A percentile compares a stretch with the other conserved stretches of the same genome.
phyloP scores from a whole-genome alignment of 352 stramenopile genomes.

The Elongisporangium senticosum region DNA sequence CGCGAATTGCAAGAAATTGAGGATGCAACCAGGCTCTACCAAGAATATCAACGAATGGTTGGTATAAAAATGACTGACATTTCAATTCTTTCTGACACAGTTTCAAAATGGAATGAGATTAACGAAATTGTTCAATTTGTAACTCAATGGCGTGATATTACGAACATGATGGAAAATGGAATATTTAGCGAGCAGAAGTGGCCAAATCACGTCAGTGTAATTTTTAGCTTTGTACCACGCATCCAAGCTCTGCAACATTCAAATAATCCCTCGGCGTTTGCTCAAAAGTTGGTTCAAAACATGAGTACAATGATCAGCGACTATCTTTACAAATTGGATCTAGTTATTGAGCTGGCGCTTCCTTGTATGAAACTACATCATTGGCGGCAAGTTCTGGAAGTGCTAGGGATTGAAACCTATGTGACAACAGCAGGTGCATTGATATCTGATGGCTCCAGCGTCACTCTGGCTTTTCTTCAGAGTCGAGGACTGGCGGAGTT shows the following conservation, averaged over 20 bases:
- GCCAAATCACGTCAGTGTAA: constrained; percentile 26
- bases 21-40: constrained; percentile 48
- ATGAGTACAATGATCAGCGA: constrained; percentile 24
- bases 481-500: constrained; percentile 43
- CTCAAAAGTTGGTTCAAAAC: constrained; percentile 31
- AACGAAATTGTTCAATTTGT: constrained; percentile 50
- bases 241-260: constrained; percentile 28
- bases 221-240: constrained; percentile 27
- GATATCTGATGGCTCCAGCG: constrained; percentile 39
- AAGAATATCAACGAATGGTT: constrained; percentile 69
- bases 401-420: constrained; percentile 45
- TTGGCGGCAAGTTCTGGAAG: constrained; percentile 51
- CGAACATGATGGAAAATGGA: constrained; percentile 53
- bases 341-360: constrained; percentile 48
- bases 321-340: constrained; percentile 37
- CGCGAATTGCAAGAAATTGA: constrained; percentile 42
- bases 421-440: constrained; percentile 41
- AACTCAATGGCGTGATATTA: constrained; percentile 34
- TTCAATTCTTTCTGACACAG: constrained; percentile 35
- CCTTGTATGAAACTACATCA: constrained; percentile 47
- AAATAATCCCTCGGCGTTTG: constrained; percentile 19
- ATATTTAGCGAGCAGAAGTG: constrained; percentile 67
- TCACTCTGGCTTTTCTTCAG: constrained; percentile 49
- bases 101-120: constrained; percentile 41
- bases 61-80: constrained; percentile 58